Evolutionary conservation across 352 stramenopile species (phyloP), one percentile per base, ranked within the genome.

Genomic region (Globisporangium alternatum): DNA sequence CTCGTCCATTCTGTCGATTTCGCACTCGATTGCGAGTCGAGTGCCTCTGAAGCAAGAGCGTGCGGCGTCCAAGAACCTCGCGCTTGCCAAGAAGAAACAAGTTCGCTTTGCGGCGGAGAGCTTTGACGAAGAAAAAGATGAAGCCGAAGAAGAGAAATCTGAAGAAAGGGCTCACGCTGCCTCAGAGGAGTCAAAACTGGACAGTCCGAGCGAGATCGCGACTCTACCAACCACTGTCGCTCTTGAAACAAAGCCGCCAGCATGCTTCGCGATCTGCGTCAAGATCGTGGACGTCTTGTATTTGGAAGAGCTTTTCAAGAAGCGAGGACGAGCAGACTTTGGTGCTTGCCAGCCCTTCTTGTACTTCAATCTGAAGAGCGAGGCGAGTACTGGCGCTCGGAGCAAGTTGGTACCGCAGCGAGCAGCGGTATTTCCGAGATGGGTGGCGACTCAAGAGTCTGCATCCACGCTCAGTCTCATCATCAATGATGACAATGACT

Each of bases 1-100:
- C 52, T 76, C 77, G 2, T 83, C 76, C 0, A 89, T 93, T 30
- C 64, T 86, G 15, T 87, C 76, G 61, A 79, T 90, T 67, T 89
- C 84, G 0, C 72, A 81, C 35, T 65, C 79, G n/a, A 59, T 88
- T 9, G 67, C 77, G 25, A 64, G 37, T 25, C 59, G 37, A 33
- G 66, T 37, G 35, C 58, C 47, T 13, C 2, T 52, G 43, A 59
- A 9, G 12, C 31, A 35, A 12, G 51, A 45, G 25, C 58, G 19
- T 7, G 44, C 25, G 44, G 28, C 28, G 19, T 30, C 28, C 8
- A 56, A 64, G 35, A 64, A 45, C 17, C 39, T 56, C 7, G 41
- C 60, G 1, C 8, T 54, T 12, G 22, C 48, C 3, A 75, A 79
- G 67, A 88, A 87, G 53, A 93, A 93, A 55, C 73, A 78, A 47